phyloP scores from a whole-genome alignment of 2,329 filamentous ascomycete genomes.

The Harringtonia aguacate region DNA sequence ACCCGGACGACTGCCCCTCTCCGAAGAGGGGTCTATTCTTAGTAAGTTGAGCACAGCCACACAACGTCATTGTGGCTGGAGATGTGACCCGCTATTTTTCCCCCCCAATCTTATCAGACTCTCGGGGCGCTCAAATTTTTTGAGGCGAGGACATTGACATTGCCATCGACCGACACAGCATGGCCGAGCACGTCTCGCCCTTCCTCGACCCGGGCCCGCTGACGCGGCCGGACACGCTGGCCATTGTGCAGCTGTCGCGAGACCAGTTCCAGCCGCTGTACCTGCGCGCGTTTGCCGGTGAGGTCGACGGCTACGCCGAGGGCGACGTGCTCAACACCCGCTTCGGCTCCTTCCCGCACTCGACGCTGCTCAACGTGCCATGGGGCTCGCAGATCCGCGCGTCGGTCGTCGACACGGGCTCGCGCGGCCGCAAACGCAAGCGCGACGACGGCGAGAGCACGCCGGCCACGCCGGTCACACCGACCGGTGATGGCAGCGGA shows the following conservation, averaged over 20 bases:
- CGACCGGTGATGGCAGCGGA: no score
- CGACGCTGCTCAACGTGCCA: conserved; percentile 62
- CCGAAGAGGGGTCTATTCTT: no score
- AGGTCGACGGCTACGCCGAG: conserved; percentile 62
- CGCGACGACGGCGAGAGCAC: conserved; percentile 10
- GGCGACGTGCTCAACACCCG: conserved; percentile 80
- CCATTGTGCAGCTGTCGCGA: conserved; percentile 79
- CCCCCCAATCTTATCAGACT: no score
- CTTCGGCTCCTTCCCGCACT: conserved; percentile 84
- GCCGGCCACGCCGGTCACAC: neutral
- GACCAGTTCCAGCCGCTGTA: conserved; percentile 73
- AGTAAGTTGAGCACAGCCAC: no score
- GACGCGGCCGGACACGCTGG: conserved; percentile 56
- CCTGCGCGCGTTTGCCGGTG: conserved; percentile 47
- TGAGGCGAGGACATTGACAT: no score
- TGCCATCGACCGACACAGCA: no score
- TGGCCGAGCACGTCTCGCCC: conserved; percentile 41
- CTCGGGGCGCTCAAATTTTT: no score
- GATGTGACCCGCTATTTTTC: no score
- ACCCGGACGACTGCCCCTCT: no score
- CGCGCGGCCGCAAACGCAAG: conserved; percentile 64
- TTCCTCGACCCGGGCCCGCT: conserved; percentile 63
- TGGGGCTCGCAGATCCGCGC: conserved; percentile 92
- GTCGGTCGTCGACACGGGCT: conserved; percentile 82
- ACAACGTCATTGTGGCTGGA: no score